phyloP scores from a whole-genome alignment of 176 grass and related monocot genomes.

The Phyllostachys edulis region DNA sequence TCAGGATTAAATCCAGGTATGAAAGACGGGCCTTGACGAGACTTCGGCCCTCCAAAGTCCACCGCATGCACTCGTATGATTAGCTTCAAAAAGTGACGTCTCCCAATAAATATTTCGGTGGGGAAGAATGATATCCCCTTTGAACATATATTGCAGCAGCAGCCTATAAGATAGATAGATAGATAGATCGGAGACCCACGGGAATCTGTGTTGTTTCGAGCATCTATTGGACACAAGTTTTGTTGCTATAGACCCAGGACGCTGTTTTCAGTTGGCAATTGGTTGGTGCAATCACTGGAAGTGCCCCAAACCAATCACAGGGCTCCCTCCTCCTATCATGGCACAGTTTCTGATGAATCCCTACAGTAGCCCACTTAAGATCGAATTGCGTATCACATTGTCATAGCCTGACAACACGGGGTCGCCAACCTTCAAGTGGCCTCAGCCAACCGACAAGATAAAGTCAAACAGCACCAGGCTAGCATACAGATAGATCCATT shows the following conservation, averaged over 20 bases:
- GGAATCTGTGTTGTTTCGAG: conserved; percentile 45
- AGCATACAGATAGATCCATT: conserved; percentile 6
- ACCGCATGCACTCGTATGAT: conserved; percentile 32
- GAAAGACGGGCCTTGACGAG: conserved; percentile 23
- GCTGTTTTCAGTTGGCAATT: conserved; percentile 61
- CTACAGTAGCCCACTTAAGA: conserved; percentile 35
- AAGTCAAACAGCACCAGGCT: conserved; percentile 69
- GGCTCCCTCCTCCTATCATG: conserved; percentile 39
- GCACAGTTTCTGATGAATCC: conserved; percentile 43
- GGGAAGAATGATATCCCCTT: conserved; percentile 50
- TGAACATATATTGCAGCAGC: conserved; percentile 65
- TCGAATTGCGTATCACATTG: conserved; percentile 38
- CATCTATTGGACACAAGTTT: conserved; percentile 48
- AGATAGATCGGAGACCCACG: conserved; percentile 48
- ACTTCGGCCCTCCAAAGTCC: conserved; percentile 39
- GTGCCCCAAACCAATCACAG: conserved; percentile 47
- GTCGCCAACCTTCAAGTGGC: conserved; percentile 46
- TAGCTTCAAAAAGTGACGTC: conserved; percentile 41
- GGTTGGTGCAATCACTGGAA: conserved; percentile 40
- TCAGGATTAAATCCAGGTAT: neutral
- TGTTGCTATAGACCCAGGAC: conserved; percentile 26
- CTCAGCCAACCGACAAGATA: conserved; percentile 77
- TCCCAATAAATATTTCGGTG: conserved; percentile 34
- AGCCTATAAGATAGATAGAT: conserved; percentile 37
- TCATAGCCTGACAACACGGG: conserved; percentile 31